These are phyloP conservation scores for Dendrocalamus latiflorus DNA, from an alignment of 202 grass and related monocot species.

Conservation along the genomic window DNA sequence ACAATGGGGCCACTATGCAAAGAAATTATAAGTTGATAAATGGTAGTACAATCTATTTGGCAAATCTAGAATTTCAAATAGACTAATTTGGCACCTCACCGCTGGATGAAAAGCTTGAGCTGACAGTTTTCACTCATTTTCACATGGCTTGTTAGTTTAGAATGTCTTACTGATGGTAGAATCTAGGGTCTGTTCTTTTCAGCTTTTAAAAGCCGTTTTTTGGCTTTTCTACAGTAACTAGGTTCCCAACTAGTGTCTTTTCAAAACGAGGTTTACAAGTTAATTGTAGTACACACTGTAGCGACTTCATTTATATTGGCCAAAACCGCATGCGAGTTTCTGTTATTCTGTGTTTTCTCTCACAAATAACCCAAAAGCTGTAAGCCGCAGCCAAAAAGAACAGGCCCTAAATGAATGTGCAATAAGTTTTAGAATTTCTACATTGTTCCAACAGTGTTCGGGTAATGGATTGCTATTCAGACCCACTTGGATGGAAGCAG, in stretches of 20 bases:
- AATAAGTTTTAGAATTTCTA: background rate
- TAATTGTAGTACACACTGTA: no score
- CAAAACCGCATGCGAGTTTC: no score
- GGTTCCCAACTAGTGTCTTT: no score
- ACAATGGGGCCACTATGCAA: background rate
- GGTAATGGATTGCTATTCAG: slow-evolving; percentile 80
- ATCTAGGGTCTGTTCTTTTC: background rate
- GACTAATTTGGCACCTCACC: background rate
- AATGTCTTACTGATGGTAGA: slow-evolving; percentile 14
- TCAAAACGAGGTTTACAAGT: no score
- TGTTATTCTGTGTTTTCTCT: no score
- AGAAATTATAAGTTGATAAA: background rate
- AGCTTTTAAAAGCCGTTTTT: no score
- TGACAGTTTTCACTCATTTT: background rate
- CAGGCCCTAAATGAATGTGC: background rate
- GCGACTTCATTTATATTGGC: no score
- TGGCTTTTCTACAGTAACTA: no score
- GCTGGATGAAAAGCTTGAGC: background rate
- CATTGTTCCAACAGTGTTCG: slow-evolving; percentile 40
- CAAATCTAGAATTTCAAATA: background rate
- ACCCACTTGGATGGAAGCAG: slow-evolving; percentile 83
- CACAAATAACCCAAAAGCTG: no score
- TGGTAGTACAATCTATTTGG: background rate
- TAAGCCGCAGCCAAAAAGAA: no score
- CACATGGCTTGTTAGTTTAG: background rate